Evolutionary conservation across 1,284 basidiomycete genomes (phyloP).

Genomic region (Bjerkandera adusta): DNA sequence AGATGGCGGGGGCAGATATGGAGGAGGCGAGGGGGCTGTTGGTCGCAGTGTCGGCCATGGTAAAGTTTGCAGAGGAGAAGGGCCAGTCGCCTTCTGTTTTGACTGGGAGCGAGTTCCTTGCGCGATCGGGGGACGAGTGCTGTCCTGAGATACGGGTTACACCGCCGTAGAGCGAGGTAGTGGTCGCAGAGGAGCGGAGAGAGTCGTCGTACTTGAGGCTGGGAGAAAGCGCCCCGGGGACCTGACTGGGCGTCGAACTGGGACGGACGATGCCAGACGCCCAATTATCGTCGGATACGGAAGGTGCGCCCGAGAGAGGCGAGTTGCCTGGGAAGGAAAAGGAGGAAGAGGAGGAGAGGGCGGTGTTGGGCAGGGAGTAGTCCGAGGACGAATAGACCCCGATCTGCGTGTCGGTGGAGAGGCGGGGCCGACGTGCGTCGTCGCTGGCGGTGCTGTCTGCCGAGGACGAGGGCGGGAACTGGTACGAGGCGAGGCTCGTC

Average conservation of each 20-base stretch:
- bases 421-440: slow-evolving; percentile 41
- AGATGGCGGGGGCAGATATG: slow-evolving; percentile 33
- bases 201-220: slow-evolving; percentile 64
- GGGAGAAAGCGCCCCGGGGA: slow-evolving; percentile 35
- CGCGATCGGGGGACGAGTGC: slow-evolving; percentile 31
- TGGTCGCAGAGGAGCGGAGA: slow-evolving; percentile 57
- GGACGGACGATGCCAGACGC: slow-evolving; percentile 36
- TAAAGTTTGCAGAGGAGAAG: slow-evolving; percentile 41
- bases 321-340: slow-evolving; percentile 43
- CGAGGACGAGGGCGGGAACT: slow-evolving; percentile 45
- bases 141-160: slow-evolving; percentile 69
- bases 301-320: slow-evolving; percentile 33
- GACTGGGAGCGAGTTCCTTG: slow-evolving; percentile 22
- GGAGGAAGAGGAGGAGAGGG: slow-evolving; percentile 18
- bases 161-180: slow-evolving; percentile 59
- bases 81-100: slow-evolving; percentile 41
- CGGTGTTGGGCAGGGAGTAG: slow-evolving; percentile 37
- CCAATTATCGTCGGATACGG: slow-evolving; percentile 42
- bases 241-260: slow-evolving; percentile 51
- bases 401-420: slow-evolving; percentile 48
- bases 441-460: slow-evolving; percentile 23
- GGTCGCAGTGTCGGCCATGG: slow-evolving; percentile 33
- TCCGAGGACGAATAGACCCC: slow-evolving; percentile 40
- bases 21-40: slow-evolving; percentile 39
- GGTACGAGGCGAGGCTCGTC: slow-evolving; percentile 52